Conservation (phyloP, 1,284 basidiomycete genomes). For the Rhodotorula glutinis region DNA sequence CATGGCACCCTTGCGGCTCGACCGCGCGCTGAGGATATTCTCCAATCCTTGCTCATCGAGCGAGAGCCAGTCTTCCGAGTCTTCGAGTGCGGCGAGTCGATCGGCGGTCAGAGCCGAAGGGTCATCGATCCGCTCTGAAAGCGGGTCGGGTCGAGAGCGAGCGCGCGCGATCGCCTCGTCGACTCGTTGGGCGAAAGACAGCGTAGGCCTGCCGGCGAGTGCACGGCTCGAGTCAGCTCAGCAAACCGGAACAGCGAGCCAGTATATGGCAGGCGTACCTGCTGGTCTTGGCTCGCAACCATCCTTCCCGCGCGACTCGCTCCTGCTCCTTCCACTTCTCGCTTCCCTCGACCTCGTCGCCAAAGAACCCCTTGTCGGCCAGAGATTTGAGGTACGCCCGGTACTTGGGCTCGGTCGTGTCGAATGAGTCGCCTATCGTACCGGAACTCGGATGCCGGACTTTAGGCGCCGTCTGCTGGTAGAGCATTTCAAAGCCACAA, state of each 20-base stretch:
- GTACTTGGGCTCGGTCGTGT: constrained; percentile 10
- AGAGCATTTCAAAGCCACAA: constrained; percentile 92
- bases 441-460: neutral
- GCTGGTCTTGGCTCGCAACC: constrained; percentile 64
- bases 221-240: constrained; percentile 9
- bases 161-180: constrained; percentile 57
- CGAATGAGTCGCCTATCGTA: neutral
- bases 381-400: constrained; percentile 10
- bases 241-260: neutral
- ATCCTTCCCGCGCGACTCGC: constrained; percentile 63
- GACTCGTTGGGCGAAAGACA: constrained; percentile 68
- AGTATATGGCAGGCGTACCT: constrained; percentile 4
- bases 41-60: constrained; percentile 65
- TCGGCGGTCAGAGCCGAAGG: neutral
- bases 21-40: constrained; percentile 52
- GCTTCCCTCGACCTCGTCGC: constrained; percentile 69
- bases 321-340: constrained; percentile 69
- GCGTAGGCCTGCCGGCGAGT: constrained; percentile 7
- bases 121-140: neutral
- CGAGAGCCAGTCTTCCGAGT: constrained; percentile 69
- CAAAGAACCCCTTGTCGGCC: constrained; percentile 63
- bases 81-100: constrained; percentile 52
- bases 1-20: neutral
- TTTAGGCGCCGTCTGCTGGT: constrained; percentile 66
- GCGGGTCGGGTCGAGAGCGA: neutral